phyloP scores from a whole-genome alignment of 2,329 filamentous ascomycete species.

The Fusarium fujikuroi region DNA sequence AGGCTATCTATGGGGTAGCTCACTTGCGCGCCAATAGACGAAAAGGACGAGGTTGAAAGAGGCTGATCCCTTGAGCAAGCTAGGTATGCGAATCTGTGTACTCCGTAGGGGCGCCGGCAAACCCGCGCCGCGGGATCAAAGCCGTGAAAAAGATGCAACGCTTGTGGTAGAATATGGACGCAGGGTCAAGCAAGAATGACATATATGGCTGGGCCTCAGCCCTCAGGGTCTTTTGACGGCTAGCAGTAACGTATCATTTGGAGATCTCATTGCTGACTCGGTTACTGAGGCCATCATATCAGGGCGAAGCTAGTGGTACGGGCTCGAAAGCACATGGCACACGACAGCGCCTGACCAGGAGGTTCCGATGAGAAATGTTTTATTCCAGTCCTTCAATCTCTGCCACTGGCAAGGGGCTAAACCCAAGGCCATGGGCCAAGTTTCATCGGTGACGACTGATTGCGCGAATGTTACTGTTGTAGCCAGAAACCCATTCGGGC shows the following conservation, averaged over 20 bases:
- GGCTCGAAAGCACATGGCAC: constrained; percentile 26
- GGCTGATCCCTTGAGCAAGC: constrained; percentile 21
- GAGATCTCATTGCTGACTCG: constrained; percentile 30
- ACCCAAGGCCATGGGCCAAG: neutral
- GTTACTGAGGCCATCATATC: constrained; percentile 17
- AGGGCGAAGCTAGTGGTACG: constrained; percentile 14
- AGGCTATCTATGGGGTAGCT: neutral
- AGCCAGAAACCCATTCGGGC: neutral
- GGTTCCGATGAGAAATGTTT: neutral
- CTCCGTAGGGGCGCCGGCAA: neutral
- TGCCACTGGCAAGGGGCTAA: neutral
- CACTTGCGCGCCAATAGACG: constrained; percentile 34
- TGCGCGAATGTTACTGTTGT: neutral
- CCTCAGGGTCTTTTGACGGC: constrained; percentile 24
- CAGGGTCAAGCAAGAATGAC: constrained; percentile 22
- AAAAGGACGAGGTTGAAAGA: neutral
- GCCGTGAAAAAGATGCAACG: neutral
- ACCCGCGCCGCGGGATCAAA: neutral
- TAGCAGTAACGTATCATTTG: constrained; percentile 36
- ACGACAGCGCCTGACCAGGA: constrained; percentile 15
- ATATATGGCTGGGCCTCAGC: constrained; percentile 24
- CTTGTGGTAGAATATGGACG: neutral
- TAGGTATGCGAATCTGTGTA: constrained; percentile 11
- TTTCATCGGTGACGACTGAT: neutral
- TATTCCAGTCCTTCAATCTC: constrained; percentile 7